phyloP scores from a whole-genome alignment of 371 early-diverging fungal species.

The Mortierella sp. region DNA sequence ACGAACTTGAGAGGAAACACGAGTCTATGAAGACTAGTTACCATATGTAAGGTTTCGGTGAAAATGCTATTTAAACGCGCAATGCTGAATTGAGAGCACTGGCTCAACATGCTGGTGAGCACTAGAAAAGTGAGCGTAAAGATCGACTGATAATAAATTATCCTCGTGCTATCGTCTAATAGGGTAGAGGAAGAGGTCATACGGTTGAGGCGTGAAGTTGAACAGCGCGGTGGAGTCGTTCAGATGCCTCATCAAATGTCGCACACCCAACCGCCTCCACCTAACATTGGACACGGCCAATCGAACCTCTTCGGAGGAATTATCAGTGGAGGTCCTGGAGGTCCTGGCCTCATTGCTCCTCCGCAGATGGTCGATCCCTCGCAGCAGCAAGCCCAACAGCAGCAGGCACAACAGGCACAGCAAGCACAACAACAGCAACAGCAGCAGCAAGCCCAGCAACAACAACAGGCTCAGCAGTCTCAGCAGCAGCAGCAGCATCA shows the following conservation, averaged over 20 bases:
- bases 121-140: neutral
- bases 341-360: conserved; percentile 57
- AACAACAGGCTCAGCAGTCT: conserved; percentile 34
- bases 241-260: conserved; percentile 52
- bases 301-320: conserved; percentile 58
- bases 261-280: conserved; percentile 59
- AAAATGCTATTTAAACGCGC: conserved; percentile 4
- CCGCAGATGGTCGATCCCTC: conserved; percentile 60
- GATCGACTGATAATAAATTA: neutral
- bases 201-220: conserved; percentile 78
- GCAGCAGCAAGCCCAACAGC: conserved; percentile 55
- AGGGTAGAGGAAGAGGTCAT: conserved; percentile 85
- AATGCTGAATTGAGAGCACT: neutral
- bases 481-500: conserved; percentile 24
- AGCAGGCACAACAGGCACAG: conserved; percentile 42
- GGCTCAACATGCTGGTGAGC: neutral
- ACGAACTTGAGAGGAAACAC: conserved; percentile 55
- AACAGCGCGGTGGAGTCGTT: conserved; percentile 56
- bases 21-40: conserved; percentile 53
- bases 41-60: conserved; percentile 39
- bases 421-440: conserved; percentile 46
- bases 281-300: conserved; percentile 60
- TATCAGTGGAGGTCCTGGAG: conserved; percentile 57
- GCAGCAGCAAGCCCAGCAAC: conserved; percentile 48
- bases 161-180: conserved; percentile 1